Base-by-base conservation (phyloP, 495 filamentous ascomycete species). In the Arthonia radiata region DNA sequence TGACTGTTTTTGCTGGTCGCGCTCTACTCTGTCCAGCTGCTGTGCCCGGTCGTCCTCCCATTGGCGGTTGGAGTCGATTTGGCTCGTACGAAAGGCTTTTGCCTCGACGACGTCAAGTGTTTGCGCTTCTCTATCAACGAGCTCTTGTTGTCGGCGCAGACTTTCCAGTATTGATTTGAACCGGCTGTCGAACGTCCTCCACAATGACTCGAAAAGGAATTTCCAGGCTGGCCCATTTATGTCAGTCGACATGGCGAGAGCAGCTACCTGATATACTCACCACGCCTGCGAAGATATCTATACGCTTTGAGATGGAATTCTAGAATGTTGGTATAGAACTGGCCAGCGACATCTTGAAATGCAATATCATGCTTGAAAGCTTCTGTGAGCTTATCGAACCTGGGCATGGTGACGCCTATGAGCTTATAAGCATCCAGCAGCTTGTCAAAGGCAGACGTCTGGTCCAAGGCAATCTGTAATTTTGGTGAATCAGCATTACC, bases 291-390 rank as follows among this genome's bases (percentile, higher is more conserved):
- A 21, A 58, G 41, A 25, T 55, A 58, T 18, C 48, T 49, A 33
- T 60, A 58, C 1, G 53, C 53, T 13, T 43, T 28, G 18, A 46
- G 45, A 32, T 60, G 55, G 21, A 57, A 56, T 15, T 45, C 38
- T 1, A 58, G 28, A 11, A 57, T 54, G 18, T 58, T 52, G 3
- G 41, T 28, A 18, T 56, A 57, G 27, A 54, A 47, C 5, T 51
- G 26, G 6, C 47, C 50, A 5, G 57, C 27, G 3, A 48, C 41
- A 7, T 40, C 38, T 26, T 53, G 45, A 26, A 59, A 46, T 3
- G 48, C 40, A 1, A 26, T 13, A 17, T 54, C 43, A 11, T 40
- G 13, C 17, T 23, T 34, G 16, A 48, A 47, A 5, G 48, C 33
- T 1, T 28, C 2, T 2, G 33, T 35, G 0, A 56, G 31, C 2